These are phyloP conservation scores for Mycena sp. DNA, from an alignment of 1,284 basidiomycete genomes.

Conservation along the genomic window DNA sequence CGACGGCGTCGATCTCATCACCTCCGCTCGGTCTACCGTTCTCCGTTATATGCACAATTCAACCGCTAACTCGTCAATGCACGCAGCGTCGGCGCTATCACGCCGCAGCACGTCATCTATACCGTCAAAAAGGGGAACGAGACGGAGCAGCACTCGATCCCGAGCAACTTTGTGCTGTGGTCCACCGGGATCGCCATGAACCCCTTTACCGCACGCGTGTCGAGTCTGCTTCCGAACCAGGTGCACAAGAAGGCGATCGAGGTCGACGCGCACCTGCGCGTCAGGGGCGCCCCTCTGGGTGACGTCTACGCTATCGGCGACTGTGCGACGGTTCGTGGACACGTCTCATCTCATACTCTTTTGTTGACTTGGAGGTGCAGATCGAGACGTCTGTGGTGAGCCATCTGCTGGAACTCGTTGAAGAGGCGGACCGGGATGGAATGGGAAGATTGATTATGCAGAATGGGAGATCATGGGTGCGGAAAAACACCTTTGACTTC, in stretches of 20 bases:
- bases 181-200: conserved; percentile 99
- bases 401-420: conserved; percentile 88
- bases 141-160: conserved; percentile 72
- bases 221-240: conserved; percentile 92
- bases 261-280: conserved; percentile 91
- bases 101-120: conserved; percentile 80
- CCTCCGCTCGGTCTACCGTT: conserved; percentile 72
- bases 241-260: conserved; percentile 93
- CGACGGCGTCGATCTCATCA: conserved; percentile 86
- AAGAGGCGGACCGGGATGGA: conserved; percentile 86
- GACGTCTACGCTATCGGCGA: conserved; percentile 97
- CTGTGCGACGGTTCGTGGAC: conserved; percentile 81
- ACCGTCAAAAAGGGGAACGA: conserved; percentile 73
- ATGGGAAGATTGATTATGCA: conserved; percentile 85
- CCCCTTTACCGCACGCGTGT: conserved; percentile 88
- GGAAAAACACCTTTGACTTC: too few species aligned
- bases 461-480: conserved; percentile 89
- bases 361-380: conserved; percentile 47
- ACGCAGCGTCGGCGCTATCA: conserved; percentile 79
- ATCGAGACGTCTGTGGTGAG: conserved; percentile 88
- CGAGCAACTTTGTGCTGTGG: conserved; percentile 95
- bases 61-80: not conserved
- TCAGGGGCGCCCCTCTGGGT: conserved; percentile 91
- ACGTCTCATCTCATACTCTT: not conserved
- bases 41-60: conserved; percentile 15